Evolutionary conservation across 768 basidiomycete genomes (phyloP), one percentile per base, ranked within the genome.

Genomic region (Mycena polygramma): DNA sequence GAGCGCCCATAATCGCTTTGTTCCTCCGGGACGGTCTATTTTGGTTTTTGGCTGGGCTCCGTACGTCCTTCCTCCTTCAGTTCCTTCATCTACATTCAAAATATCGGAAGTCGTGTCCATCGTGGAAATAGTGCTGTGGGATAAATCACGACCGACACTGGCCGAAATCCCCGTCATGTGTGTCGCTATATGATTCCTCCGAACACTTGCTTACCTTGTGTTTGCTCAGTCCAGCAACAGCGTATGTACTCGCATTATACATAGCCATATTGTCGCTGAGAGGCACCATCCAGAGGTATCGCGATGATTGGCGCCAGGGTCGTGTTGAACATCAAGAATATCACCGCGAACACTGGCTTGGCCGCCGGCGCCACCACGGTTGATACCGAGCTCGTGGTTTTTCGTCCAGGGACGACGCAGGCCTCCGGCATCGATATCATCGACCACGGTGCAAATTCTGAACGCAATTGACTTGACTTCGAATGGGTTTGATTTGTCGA

Each of bases 1-100:
- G 24, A 43, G 57, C 68, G 7, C 68, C 68, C 0, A 26, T 69
- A 0, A 62, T 69, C 37, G 30, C 61, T 9, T 20, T 68, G n/a
- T 69, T 69, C 26, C 36, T 69, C 30, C 37, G 67, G 36, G 68
- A 69, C 37, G 68, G 68, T 7, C 15, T 69, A 7, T 62, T 46
- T 46, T 17, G 19, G 19, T 69, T 69, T 43, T n/a, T 69, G 45
- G 54, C 68, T 7, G 22, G 57, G n/a, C 22, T 69, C n/a, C 1
- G 68, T 57, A 22, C 26, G 61, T 63, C 17, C 4, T 46, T 41
- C 41, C 6, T 55, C 19, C 7, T 20, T n/a, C 36, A 8, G 45
- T 46, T 55, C 20, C n/a, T 8, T 7, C 35, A 8, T 20, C 19
- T 49, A 49, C 15, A 22, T 5, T 57, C 11, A 24, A 10, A 10